Percentiles rank a stretch among this genome's conserved stretches.
phyloP scores from a whole-genome alignment of 108 stramenopile species.

The Discostella stelligeroides region DNA sequence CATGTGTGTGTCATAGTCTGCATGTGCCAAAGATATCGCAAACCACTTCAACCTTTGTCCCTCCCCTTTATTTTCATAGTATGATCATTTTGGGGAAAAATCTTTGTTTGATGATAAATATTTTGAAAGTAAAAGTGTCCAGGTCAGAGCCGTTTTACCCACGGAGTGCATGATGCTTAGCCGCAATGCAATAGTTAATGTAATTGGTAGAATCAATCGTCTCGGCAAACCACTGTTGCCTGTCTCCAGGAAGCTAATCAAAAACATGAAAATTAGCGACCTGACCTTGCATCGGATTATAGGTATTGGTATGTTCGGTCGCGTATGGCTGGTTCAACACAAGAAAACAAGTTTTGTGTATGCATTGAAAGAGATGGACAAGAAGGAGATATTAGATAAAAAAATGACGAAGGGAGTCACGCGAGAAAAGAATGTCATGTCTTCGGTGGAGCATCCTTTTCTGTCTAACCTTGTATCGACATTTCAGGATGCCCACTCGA shows the following conservation, averaged over 20 bases:
- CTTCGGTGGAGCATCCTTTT: constrained; percentile 67
- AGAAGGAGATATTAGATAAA: constrained; percentile 69
- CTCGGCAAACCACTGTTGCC: constrained; percentile 33
- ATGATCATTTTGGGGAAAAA: constrained; percentile 39
- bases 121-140: constrained; percentile 26
- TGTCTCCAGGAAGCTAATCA: constrained; percentile 39
- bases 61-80: neutral
- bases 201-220: constrained; percentile 40
- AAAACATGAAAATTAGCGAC: constrained; percentile 48
- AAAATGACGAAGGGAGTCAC: constrained; percentile 50
- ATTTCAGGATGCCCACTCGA: constrained; percentile 61
- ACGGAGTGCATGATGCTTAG: constrained; percentile 41
- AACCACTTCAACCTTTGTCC: neutral
- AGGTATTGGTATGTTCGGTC: constrained; percentile 91
- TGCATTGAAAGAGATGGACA: constrained; percentile 67
- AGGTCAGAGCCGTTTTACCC: constrained; percentile 28
- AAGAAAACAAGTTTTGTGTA: constrained; percentile 30
- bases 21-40: neutral
- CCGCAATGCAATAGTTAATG: constrained; percentile 33
- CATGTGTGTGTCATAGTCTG: neutral
- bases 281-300: constrained; percentile 59
- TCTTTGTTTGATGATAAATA: constrained; percentile 37
- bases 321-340: constrained; percentile 80
- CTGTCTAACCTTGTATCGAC: constrained; percentile 64
- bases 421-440: constrained; percentile 55